Percentiles rank a stretch among this genome's conserved stretches.
These are phyloP conservation scores for Triticum timopheevii DNA, from an alignment of 176 grass and related monocot species.

Conservation along the genomic window DNA sequence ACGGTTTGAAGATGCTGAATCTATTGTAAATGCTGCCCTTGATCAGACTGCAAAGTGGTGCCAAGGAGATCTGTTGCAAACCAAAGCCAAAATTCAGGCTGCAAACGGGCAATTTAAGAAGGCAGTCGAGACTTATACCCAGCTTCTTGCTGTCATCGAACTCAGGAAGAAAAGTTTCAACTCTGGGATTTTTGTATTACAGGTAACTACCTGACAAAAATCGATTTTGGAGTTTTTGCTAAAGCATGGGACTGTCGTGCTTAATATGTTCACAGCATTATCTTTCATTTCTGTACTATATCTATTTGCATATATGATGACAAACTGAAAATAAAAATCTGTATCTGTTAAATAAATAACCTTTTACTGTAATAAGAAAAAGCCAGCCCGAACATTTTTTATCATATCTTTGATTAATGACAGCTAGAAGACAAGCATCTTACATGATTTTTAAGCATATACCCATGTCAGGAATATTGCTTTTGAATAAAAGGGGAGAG, in stretches of 20 bases:
- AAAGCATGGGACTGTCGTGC: neutral
- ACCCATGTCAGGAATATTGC: neutral
- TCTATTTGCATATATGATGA: neutral
- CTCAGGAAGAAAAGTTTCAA: constrained; percentile 58
- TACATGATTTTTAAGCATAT: neutral
- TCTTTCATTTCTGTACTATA: neutral
- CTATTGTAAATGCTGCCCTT: constrained; percentile 65
- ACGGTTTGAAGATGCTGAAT: constrained; percentile 61
- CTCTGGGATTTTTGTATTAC: constrained; percentile 53
- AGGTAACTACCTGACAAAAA: constrained; percentile 44
- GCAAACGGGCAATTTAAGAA: constrained; percentile 58
- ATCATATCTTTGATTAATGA: neutral
- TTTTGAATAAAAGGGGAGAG: neutral
- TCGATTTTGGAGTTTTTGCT: neutral
- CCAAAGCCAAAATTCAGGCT: constrained; percentile 82
- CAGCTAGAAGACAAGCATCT: neutral
- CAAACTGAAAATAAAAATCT: neutral
- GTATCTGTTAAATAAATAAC: neutral
- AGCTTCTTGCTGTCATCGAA: constrained; percentile 72
- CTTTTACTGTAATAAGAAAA: neutral
- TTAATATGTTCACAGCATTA: constrained; percentile 12
- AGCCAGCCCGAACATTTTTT: neutral
- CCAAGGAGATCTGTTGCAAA: constrained; percentile 62
- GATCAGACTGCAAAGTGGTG: constrained; percentile 76
- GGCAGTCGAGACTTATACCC: constrained; percentile 69